Percentiles rank a stretch among this genome's conserved stretches.
Conservation (phyloP, 176 grass and related monocot species). For the Leersia perrieri region DNA sequence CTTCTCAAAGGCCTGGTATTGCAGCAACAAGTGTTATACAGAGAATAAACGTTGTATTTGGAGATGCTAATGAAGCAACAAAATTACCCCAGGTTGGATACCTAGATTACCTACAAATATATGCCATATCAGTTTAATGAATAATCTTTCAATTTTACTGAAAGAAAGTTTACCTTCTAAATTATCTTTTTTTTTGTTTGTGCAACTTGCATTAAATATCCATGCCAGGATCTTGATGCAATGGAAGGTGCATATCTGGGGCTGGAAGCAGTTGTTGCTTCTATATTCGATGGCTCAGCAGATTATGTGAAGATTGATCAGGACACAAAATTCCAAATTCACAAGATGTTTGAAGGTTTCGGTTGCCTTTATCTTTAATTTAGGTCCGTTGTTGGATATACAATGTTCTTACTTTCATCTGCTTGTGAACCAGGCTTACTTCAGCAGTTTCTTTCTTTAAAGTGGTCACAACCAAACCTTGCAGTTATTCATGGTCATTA, state of each 20-base stretch:
- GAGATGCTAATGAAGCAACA: constrained; percentile 57
- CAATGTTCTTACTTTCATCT: constrained; percentile 34
- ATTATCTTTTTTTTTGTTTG: constrained; percentile 31
- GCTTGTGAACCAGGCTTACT: constrained; percentile 68
- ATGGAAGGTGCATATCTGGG: constrained; percentile 78
- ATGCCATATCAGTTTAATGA: constrained; percentile 7
- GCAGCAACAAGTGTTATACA: constrained; percentile 71
- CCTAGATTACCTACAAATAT: constrained; percentile 16
- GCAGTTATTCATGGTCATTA: constrained; percentile 77
- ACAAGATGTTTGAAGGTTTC: constrained; percentile 78
- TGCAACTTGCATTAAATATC: constrained; percentile 21
- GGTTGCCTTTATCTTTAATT: constrained; percentile 14
- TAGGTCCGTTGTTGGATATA: constrained; percentile 11
- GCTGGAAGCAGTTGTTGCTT: constrained; percentile 70
- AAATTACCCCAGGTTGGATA: constrained; percentile 63
- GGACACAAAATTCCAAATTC: constrained; percentile 66
- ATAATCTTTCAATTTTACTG: constrained; percentile 3
- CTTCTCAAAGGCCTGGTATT: constrained; percentile 82
- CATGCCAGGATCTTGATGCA: constrained; percentile 66
- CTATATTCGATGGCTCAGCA: constrained; percentile 76
- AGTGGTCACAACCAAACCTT: constrained; percentile 78
- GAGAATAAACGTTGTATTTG: constrained; percentile 67
- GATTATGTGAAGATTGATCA: constrained; percentile 53
- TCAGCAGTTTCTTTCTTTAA: constrained; percentile 85
- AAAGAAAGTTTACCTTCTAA: constrained; percentile 13